phyloP scores from a whole-genome alignment of 208 protist genomes.

The Leptomonas pyrrhocoris region DNA sequence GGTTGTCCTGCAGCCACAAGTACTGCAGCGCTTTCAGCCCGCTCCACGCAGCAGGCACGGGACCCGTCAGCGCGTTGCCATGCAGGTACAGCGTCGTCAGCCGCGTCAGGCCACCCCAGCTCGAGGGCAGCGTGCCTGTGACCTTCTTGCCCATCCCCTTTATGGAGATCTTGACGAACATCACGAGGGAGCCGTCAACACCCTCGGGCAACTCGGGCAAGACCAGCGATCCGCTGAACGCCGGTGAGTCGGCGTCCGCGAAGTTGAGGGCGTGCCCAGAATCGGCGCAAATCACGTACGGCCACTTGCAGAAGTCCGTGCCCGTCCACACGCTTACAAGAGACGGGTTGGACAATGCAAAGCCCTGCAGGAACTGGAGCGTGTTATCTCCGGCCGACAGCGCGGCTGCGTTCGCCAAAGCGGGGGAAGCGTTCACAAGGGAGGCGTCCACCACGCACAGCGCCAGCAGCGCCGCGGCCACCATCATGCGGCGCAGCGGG shows the following conservation, averaged over 20 bases:
- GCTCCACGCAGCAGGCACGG: neutral
- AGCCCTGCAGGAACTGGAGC: neutral
- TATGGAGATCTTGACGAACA: neutral
- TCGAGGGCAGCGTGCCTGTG: neutral
- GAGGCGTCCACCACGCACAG: no score
- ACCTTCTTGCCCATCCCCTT: neutral
- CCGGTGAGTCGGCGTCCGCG: neutral
- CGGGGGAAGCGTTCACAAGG: neutral
- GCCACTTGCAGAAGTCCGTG: neutral
- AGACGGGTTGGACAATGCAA: neutral
- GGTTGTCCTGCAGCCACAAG: neutral
- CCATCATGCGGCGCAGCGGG: no score
- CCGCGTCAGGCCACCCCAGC: neutral
- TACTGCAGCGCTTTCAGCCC: neutral
- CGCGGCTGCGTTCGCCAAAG: neutral
- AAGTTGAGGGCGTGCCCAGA: neutral
- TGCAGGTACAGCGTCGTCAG: conserved; percentile 12
- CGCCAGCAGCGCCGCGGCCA: no score
- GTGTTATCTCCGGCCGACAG: no score
- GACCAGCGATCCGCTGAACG: neutral
- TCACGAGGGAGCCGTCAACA: neutral
- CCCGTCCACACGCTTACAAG: neutral
- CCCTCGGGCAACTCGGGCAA: neutral
- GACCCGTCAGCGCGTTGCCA: neutral
- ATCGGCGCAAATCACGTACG: neutral